Evolutionary conservation across 202 grass and related monocot genomes (phyloP), one percentile per base, ranked within the genome.

Genomic region (Saccharum hybrid): DNA sequence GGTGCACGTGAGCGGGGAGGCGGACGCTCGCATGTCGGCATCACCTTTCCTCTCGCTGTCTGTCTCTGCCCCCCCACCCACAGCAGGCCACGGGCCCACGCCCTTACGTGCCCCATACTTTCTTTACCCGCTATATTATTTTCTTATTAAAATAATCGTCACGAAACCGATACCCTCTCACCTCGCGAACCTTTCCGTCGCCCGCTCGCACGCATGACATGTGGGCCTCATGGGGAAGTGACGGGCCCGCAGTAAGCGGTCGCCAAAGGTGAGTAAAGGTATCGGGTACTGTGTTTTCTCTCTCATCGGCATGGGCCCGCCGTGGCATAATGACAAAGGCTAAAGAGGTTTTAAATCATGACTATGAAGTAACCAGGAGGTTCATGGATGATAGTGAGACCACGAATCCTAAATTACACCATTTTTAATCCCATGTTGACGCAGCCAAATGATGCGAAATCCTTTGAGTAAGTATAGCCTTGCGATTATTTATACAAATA

Each of bases 21-120:
- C 7, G 65, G 57, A 2, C 52, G 77, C 30, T 77, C 37, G 37
- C 18, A 82, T 34, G 88, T 89, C 87, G 87, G 83, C 83, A 81
- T 81, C 77, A 6, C 8, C 67, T 60, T 52, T 64, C 66, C 23
- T 13, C 60, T 28, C 59, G 22, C 22, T 28, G 60, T 28, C 78
- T 54, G 14, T 63, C 67, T 37, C n/a, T 37, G 16, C 22, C 19
- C 83, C 19, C 30, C 67, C 52, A 28, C 62, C 56, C n/a, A 59
- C 56, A 59, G 56, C 38, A 63, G 9, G 4, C 62, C 60, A 48
- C 41, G 46, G 21, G 34, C 59, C 38, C 26, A 84, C 70, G 82
- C 76, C 19, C 56, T 59, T 57, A 57, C 54, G 19, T 59, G 82
- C 64, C 6, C 15, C 12, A 3, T 23, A 38, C 1, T 41, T 4